Percentiles rank a stretch among this genome's conserved stretches.
phyloP scores from a whole-genome alignment of 768 basidiomycete species.

The Fomitopsis pulvina region DNA sequence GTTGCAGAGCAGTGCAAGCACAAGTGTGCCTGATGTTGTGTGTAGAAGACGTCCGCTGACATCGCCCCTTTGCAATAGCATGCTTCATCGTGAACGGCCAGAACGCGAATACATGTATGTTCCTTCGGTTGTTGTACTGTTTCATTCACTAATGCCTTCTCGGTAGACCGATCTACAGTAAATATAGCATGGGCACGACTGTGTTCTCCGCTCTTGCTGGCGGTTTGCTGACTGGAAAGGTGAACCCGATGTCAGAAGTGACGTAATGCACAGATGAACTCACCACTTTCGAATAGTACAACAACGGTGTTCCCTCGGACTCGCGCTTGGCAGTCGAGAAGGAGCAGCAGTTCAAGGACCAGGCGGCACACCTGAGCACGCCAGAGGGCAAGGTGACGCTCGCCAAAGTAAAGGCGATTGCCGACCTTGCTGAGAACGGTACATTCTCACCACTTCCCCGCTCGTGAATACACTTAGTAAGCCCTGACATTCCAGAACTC shows the following conservation, averaged over 20 bases:
- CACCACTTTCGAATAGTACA: constrained; percentile 45
- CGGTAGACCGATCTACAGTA: constrained; percentile 53
- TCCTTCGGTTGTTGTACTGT: too few relatives aligned
- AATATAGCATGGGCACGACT: constrained; percentile 63
- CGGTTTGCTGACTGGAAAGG: constrained; percentile 80
- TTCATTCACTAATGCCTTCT: background rate
- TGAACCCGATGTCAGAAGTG: constrained; percentile 14
- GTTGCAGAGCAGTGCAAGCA: constrained; percentile 75
- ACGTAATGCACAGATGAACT: too few relatives aligned
- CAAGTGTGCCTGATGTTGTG: constrained; percentile 33
- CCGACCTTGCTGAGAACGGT: constrained; percentile 58
- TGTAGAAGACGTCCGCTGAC: background rate
- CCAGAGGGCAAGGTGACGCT: constrained; percentile 62
- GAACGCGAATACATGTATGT: constrained; percentile 70
- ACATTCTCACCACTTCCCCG: background rate
- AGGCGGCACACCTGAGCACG: constrained; percentile 43
- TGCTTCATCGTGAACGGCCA: constrained; percentile 73
- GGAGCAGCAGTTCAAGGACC: constrained; percentile 36
- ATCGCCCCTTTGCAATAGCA: constrained; percentile 30
- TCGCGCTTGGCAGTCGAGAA: constrained; percentile 61
- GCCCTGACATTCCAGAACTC: constrained; percentile 34
- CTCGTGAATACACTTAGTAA: background rate
- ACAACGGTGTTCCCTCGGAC: constrained; percentile 66
- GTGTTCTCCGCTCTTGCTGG: constrained; percentile 71
- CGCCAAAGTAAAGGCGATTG: constrained; percentile 61